These are phyloP conservation scores for Tricladium varicosporioides DNA, from an alignment of 2,329 filamentous ascomycete species.

Conservation along the genomic window DNA sequence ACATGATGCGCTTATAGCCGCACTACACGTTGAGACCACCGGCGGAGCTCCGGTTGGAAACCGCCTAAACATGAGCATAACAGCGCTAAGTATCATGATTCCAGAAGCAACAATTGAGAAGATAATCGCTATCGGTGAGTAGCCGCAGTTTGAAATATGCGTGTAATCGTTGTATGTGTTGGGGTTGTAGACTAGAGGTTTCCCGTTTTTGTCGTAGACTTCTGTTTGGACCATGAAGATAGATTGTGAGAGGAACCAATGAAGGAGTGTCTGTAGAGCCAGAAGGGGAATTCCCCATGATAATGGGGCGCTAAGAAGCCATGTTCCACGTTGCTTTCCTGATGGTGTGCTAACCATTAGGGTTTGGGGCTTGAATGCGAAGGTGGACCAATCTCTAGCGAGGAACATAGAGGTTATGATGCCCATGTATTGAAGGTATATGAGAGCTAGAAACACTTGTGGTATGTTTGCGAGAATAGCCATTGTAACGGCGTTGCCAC, in stretches of 20 bases:
- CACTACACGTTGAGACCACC: conserved; percentile 11
- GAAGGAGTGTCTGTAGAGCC: conserved; percentile 9
- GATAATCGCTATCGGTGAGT: conserved; percentile 14
- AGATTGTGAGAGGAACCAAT: conserved; percentile 16
- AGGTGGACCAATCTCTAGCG: conserved; percentile 11
- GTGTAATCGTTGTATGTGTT: background rate
- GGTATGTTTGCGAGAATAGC: conserved; percentile 13
- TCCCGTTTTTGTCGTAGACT: conserved; percentile 13
- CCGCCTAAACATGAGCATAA: conserved; percentile 4
- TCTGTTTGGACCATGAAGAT: conserved; percentile 10
- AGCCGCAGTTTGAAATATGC: conserved; percentile 10
- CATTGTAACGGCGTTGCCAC: conserved; percentile 1
- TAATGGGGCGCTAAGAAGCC: conserved; percentile 13
- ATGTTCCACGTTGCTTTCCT: conserved; percentile 14
- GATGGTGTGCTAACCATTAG: conserved; percentile 58
- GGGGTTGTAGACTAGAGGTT: background rate
- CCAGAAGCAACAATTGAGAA: conserved; percentile 7
- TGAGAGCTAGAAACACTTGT: conserved; percentile 6
- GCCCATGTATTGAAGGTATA: conserved; percentile 13
- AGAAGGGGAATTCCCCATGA: conserved; percentile 8
- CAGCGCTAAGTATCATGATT: conserved; percentile 5
- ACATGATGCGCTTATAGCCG: conserved; percentile 15
- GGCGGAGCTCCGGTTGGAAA: conserved; percentile 10
- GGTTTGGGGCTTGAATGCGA: conserved; percentile 13
- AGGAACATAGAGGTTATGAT: conserved; percentile 16